phyloP scores from a whole-genome alignment of 2,329 filamentous ascomycete species.

The Penicillium sp. region DNA sequence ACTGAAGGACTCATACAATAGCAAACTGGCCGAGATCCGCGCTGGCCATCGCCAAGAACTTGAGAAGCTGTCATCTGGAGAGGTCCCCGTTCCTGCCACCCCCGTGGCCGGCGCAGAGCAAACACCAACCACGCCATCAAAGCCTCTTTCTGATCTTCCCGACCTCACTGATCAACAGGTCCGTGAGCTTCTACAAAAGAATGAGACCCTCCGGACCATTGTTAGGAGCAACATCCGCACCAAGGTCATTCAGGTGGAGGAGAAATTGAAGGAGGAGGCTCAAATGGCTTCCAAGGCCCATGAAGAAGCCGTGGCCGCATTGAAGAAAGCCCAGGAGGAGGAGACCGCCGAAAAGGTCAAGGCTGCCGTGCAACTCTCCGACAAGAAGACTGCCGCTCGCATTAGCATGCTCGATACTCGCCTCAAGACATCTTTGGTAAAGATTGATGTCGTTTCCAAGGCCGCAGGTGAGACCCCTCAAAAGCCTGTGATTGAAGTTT shows the following conservation, averaged over 20 bases:
- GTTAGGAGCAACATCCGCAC: conserved; percentile 64
- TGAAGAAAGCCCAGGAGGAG: conserved; percentile 58
- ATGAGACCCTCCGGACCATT: conserved; percentile 57
- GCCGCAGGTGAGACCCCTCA: conserved; percentile 86
- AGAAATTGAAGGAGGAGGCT: conserved; percentile 50
- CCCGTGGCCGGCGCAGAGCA: conserved; percentile 31
- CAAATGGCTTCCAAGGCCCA: conserved; percentile 36
- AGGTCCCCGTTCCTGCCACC: conserved; percentile 40
- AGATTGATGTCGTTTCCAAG: conserved; percentile 77
- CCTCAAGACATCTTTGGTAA: conserved; percentile 67
- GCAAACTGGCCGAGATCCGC: conserved; percentile 66
- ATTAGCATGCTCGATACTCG: conserved; percentile 81
- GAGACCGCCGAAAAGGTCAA: conserved; percentile 64
- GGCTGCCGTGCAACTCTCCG: conserved; percentile 70
- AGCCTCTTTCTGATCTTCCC: conserved; percentile 42
- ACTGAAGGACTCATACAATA: conserved; percentile 71
- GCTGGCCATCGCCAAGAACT: conserved; percentile 58
- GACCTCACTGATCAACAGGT: conserved; percentile 58
- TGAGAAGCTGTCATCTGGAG: conserved; percentile 54
- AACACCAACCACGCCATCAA: conserved; percentile 38
- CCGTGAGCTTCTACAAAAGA: conserved; percentile 57
- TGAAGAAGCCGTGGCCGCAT: conserved; percentile 37
- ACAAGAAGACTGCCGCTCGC: conserved; percentile 75
- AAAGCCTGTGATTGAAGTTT: conserved; percentile 83
- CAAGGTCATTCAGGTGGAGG: conserved; percentile 48